Percentiles rank a stretch among this genome's conserved stretches.
These are phyloP conservation scores for Clitopilus hobsonii DNA, from an alignment of 768 basidiomycete species.

Conservation along the genomic window DNA sequence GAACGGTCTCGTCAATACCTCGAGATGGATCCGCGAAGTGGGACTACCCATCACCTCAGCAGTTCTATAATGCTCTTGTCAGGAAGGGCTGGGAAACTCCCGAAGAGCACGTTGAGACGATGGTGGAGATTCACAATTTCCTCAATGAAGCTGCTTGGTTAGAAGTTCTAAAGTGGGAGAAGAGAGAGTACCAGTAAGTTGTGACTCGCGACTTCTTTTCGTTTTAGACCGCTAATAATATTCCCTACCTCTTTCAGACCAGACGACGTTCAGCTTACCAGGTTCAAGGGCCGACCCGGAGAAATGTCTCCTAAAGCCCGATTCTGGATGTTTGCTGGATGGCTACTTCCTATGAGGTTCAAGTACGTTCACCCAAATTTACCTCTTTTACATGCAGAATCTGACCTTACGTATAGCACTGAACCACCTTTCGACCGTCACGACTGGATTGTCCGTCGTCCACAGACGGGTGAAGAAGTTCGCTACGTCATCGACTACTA, in stretches of 20 bases:
- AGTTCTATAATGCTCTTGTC: conserved; percentile 96
- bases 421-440: conserved; percentile 97
- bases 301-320: conserved; percentile 94
- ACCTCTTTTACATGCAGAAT: conserved; percentile 1
- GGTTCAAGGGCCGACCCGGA: conserved; percentile 88
- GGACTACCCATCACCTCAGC: conserved; percentile 98
- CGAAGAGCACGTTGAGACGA: conserved; percentile 91
- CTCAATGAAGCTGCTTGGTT: conserved; percentile 96
- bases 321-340: conserved; percentile 81
- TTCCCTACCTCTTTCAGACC: conserved; percentile 34
- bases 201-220: conserved; percentile 1
- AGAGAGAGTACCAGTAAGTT: conserved; percentile 55
- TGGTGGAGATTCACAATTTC: conserved; percentile 99
- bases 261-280: conserved; percentile 68
- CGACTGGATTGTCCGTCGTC: conserved; percentile 92
- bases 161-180: conserved; percentile 93
- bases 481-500: conserved; percentile 99
- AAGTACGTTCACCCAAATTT: conserved; percentile 49
- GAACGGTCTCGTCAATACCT: conserved; percentile 84
- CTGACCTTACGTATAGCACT: conserved; percentile 40
- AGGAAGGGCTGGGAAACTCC: conserved; percentile 98
- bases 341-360: conserved; percentile 85
- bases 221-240: neutral
- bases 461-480: conserved; percentile 73
- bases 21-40: conserved; percentile 57